Evolutionary conservation across 1,284 basidiomycete species (phyloP).

Genomic region (Leccinum ponderosum): DNA sequence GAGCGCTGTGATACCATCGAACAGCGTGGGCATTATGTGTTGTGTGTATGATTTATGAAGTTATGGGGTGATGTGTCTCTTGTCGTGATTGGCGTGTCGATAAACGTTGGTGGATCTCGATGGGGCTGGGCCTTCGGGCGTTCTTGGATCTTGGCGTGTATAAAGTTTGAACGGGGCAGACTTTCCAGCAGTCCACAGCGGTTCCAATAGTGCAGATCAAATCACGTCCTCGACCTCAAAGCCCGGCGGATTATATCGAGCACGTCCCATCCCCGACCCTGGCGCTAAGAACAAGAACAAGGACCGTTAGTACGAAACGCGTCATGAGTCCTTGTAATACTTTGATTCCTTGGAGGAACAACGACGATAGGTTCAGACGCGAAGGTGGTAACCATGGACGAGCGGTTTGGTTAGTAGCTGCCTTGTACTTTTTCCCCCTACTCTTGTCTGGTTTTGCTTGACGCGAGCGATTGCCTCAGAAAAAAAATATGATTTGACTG

Average conservation of each 20-base stretch:
- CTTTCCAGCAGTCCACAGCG: neutral
- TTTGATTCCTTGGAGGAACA: conserved; percentile 1
- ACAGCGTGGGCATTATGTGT: neutral
- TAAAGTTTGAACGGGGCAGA: neutral
- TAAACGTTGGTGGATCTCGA: neutral
- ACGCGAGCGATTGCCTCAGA: no score
- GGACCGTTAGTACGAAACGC: neutral
- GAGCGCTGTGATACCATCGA: conserved; percentile 18
- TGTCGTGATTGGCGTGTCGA: neutral
- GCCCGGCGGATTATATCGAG: neutral
- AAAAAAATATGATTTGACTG: neutral
- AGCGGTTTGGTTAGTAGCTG: neutral
- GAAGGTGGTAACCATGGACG: neutral
- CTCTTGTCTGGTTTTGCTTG: neutral
- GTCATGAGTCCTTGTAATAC: conserved; percentile 12
- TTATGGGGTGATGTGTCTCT: neutral
- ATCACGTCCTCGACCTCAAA: neutral
- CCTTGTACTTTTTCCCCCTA: neutral
- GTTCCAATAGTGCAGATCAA: neutral
- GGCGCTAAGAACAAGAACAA: neutral
- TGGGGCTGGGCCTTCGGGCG: neutral
- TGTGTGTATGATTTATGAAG: no score
- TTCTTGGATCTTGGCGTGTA: neutral
- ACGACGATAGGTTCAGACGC: conserved; percentile 3
- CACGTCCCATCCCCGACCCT: neutral